A percentile compares a stretch with the other conserved stretches of the same genome.
phyloP scores from a whole-genome alignment of 2,329 filamentous ascomycete species.

The Diaporthe ilicicola region DNA sequence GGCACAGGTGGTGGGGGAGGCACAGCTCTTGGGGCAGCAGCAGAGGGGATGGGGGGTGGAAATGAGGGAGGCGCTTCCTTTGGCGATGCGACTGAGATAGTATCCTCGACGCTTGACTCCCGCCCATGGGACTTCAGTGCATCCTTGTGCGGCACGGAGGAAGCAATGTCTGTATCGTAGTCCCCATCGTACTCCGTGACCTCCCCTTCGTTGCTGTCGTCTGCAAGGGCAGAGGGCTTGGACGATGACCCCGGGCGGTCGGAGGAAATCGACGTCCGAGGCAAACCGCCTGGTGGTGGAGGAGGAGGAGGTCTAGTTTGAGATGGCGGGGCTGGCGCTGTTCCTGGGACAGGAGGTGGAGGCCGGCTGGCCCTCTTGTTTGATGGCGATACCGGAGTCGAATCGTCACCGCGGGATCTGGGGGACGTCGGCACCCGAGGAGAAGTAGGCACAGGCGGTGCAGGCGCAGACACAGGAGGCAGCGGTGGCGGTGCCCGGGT shows the following conservation, averaged over 20 bases:
- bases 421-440: constrained; percentile 47
- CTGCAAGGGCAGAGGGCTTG: constrained; percentile 54
- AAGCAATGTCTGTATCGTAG: constrained; percentile 96
- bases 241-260: constrained; percentile 54
- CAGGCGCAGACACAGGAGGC: constrained; percentile 56
- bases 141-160: constrained; percentile 93
- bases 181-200: constrained; percentile 96
- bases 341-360: constrained; percentile 68
- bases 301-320: constrained; percentile 73
- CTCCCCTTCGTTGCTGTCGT: constrained; percentile 79
- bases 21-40: constrained; percentile 63
- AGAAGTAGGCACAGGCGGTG: constrained; percentile 47
- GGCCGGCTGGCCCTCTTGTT: constrained; percentile 65
- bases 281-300: constrained; percentile 65
- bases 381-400: constrained; percentile 49
- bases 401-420: constrained; percentile 47
- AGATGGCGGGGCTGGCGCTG: constrained; percentile 55
- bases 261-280: constrained; percentile 68
- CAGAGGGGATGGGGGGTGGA: constrained; percentile 65
- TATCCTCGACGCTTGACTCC: constrained; percentile 80
- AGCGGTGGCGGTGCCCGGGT: constrained; percentile 51
- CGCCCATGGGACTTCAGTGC: constrained; percentile 84
- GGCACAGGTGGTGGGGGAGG: constrained; percentile 69
- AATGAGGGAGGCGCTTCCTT: constrained; percentile 53
- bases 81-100: constrained; percentile 67